Evolutionary conservation across 306 rosid genomes (phyloP), one percentile per base, ranked within the genome.

Genomic region (Prunus fruticosa): DNA sequence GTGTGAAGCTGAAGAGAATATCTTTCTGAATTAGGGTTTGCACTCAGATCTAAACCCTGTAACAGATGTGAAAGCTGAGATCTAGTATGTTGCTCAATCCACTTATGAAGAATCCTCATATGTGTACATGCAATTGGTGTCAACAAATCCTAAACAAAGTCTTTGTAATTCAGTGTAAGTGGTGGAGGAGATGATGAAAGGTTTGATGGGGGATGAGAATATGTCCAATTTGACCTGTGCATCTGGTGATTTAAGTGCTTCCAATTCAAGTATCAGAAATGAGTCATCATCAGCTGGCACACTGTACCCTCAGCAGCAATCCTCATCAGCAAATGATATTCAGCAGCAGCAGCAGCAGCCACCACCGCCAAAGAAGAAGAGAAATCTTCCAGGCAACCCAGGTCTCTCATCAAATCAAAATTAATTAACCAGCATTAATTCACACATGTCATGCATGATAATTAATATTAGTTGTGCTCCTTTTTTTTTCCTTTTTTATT

Each of bases 311-410:
- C 87, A 78, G 4, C 84, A 45, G 12, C 46, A 79, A 46, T 76
- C 92, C 56, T 85, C 89, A 56, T 88, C 93, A 58, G 83, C 84
- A 51, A 85, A 75, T 38, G 43, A 38, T 22, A 60, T 25, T 60
- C 65, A 25, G 64, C 64, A 58, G 11, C 65, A 23, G 7, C 65
- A 25, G 78, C 87, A 83, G 74, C 84, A 73, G 53, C 81, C 87
- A 34, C 88, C 87, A 18, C 82, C 85, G 10, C 82, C 87, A 10
- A 93, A 89, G 79, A 91, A 77, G 87, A 91, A 91, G 88, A 78
- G 98, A 76, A 91, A 72, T 73, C 95, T 89, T 75, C 98, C 96
- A 0, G 98, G 98, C 61, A 86, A 93, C 61, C 98, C 98, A 89
- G 98, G 98, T 93, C 65, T 60, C 65, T 12, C 65, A 38, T 38